A percentile compares a stretch with the other conserved stretches of the same genome.
These are phyloP conservation scores for Leccinum glutinopallens DNA, from an alignment of 1,284 basidiomycete species.

Conservation along the genomic window DNA sequence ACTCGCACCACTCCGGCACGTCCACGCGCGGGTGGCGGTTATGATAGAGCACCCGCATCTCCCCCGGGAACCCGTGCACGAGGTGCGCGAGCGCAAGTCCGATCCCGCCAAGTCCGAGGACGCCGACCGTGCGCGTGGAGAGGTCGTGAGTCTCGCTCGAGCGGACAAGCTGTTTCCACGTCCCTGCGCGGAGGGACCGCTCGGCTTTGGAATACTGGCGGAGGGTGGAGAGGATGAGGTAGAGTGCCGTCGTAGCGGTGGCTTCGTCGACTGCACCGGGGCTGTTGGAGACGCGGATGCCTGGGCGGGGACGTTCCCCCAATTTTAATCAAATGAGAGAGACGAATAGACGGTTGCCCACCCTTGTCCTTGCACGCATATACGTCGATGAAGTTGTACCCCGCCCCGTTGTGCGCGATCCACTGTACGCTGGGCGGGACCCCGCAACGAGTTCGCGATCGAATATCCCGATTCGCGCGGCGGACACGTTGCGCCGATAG, in stretches of 20 bases:
- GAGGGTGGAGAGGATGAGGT: slow-evolving; percentile 79
- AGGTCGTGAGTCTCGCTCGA: slow-evolving; percentile 65
- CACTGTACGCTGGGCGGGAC: slow-evolving; percentile 70
- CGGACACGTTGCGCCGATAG: slow-evolving; percentile 74
- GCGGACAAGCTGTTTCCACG: slow-evolving; percentile 24
- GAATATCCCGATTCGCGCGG: slow-evolving; percentile 72
- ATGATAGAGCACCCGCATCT: slow-evolving; percentile 87
- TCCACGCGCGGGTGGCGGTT: slow-evolving; percentile 52
- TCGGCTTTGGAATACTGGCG: slow-evolving; percentile 79
- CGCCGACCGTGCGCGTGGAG: slow-evolving; percentile 77
- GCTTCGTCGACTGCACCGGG: slow-evolving; percentile 90
- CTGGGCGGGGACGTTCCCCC: slow-evolving; percentile 38
- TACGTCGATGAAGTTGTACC: slow-evolving; percentile 85
- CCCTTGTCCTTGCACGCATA: slow-evolving; percentile 71
- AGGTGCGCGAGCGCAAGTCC: slow-evolving; percentile 71
- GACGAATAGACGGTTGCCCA: slow-evolving; percentile 27
- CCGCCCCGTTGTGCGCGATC: slow-evolving; percentile 90
- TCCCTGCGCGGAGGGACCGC: slow-evolving; percentile 51
- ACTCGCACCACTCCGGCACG: slow-evolving; percentile 77
- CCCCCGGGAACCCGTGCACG: slow-evolving; percentile 63
- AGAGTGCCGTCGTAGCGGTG: slow-evolving; percentile 87
- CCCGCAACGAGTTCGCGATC: slow-evolving; percentile 72
- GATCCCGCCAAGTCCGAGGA: slow-evolving; percentile 90
- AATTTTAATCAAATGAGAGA: not conserved
- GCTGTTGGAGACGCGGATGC: slow-evolving; percentile 89